A percentile compares a stretch with the other conserved stretches of the same genome.
Conservation (phyloP, 2,329 filamentous ascomycete genomes). For the Pseudocercospora crystallina region DNA sequence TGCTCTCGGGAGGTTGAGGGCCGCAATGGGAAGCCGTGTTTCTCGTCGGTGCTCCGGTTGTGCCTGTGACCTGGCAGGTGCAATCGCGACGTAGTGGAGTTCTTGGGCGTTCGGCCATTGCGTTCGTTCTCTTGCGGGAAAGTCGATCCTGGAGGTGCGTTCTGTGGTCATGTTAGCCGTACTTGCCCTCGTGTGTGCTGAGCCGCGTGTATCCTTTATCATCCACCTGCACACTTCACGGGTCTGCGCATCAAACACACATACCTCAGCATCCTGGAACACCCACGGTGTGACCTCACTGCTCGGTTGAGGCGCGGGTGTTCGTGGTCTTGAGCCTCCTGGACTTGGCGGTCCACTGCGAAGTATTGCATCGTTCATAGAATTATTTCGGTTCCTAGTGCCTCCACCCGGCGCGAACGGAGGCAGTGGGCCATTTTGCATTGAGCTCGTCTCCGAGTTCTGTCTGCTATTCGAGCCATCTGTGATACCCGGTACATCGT, state of each 20-base stretch:
- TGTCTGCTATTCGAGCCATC: slow-evolving; percentile 55
- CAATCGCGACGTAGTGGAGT: slow-evolving; percentile 55
- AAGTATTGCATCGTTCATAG: slow-evolving; percentile 64
- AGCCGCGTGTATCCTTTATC: neutral
- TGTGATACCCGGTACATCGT: slow-evolving; percentile 63
- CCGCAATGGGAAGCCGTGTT: slow-evolving; percentile 57
- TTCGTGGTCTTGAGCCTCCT: slow-evolving; percentile 72
- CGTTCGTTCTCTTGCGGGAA: slow-evolving; percentile 27
- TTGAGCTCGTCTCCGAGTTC: slow-evolving; percentile 61
- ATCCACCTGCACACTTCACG: neutral
- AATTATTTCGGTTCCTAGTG: slow-evolving; percentile 74
- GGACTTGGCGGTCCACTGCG: slow-evolving; percentile 66
- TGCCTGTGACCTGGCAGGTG: slow-evolving; percentile 68
- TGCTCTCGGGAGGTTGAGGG: slow-evolving; percentile 78
- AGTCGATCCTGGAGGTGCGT: slow-evolving; percentile 29
- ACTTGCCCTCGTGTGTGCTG: neutral
- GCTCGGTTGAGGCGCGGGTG: slow-evolving; percentile 54
- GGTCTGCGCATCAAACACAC: slow-evolving; percentile 2
- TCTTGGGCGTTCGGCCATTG: slow-evolving; percentile 31
- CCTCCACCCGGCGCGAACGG: slow-evolving; percentile 50
- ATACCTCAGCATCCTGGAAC: slow-evolving; percentile 61
- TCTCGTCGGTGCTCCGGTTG: slow-evolving; percentile 64
- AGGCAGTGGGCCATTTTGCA: slow-evolving; percentile 44
- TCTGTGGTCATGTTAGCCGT: slow-evolving; percentile 22
- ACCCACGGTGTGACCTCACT: slow-evolving; percentile 97